phyloP scores from a whole-genome alignment of 805 yeast genomes.

The Lipomyces sp. region DNA sequence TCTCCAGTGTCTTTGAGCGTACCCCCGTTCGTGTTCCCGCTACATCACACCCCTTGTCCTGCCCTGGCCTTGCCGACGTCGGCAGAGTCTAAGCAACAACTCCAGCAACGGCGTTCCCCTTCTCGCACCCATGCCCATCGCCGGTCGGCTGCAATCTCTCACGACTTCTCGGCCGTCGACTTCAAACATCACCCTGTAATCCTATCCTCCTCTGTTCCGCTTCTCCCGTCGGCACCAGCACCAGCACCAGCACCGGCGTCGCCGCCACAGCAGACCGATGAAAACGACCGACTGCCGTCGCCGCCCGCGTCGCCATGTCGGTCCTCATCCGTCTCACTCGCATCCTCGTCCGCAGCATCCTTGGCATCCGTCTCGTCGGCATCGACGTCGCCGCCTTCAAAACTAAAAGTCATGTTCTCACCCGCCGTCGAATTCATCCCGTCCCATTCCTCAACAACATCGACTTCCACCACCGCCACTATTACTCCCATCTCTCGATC shows the following conservation, averaged over 20 bases:
- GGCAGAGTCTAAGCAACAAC: neutral
- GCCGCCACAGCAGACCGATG: neutral
- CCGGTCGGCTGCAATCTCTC: slow-evolving; percentile 86
- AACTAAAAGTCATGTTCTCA: slow-evolving; percentile 38
- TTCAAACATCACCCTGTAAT: slow-evolving; percentile 15
- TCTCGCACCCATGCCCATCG: slow-evolving; percentile 66
- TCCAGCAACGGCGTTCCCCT: neutral
- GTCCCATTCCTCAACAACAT: slow-evolving; percentile 34
- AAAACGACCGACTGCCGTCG: slow-evolving; percentile 1
- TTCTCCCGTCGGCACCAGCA: neutral
- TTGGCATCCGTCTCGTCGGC: slow-evolving; percentile 31
- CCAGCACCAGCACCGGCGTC: too few relatives aligned
- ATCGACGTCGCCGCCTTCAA: slow-evolving; percentile 28
- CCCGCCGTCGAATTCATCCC: slow-evolving; percentile 38
- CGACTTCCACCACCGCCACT: slow-evolving; percentile 36
- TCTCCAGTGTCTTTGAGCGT: slow-evolving; percentile 8
- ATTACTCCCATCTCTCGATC: slow-evolving; percentile 13
- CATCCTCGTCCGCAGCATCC: slow-evolving; percentile 26
- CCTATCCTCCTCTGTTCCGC: neutral
- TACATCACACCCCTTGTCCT: slow-evolving; percentile 14
- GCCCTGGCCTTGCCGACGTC: slow-evolving; percentile 8
- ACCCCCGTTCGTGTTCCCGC: slow-evolving; percentile 26
- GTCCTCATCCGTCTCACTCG: slow-evolving; percentile 27
- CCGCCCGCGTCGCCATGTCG: slow-evolving; percentile 27
- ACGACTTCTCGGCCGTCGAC: slow-evolving; percentile 66